Base-by-base conservation (phyloP, 805 yeast genomes). In the Hanseniaspora mollemarum region DNA sequence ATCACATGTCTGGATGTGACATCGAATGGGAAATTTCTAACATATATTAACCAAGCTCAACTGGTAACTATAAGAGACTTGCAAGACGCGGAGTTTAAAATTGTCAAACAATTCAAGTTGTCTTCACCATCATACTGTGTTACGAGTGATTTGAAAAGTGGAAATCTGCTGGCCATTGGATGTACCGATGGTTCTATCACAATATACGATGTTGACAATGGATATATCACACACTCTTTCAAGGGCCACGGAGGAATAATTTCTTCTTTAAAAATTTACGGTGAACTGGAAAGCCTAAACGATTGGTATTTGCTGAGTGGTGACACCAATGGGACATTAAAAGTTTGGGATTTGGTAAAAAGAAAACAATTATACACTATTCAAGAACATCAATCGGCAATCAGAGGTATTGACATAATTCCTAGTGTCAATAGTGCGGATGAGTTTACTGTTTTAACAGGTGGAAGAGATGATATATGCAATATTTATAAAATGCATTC, bases 211-310 rank as follows among this genome's bases (percentile, higher is more conserved):
- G 74, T 92, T 33, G 88, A 80, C 56, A 87, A 87, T 32, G 88
- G 92, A 1, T 86, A 75, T 56, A 77, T 83, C 2, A 92, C 98
- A 0, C 98, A 92, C 65, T 80, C 86, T 13, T 73, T 92, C 52
- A 83, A 84, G 63, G 97, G 98, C 0, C 99, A 92, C 63, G 94
- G 95, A 19, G 81, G 92, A 12, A 83, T 94, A 2, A 73, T 90
- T 37, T 81, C 94, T 42, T 77, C 92, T 3, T 64, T 90, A 51
- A 67, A 69, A 43, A 87, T 92, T 63, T 74, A 74, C 61, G 96
- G 96, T 10, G 78, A 78, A 54, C 67, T 78, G 39, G 53, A 44
- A 40, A 82, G 84, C 56, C 71, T 80, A 2, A 71, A 73, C 41
- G 69, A 73, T 42, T 92, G 97, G 97, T 73, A 72, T 60, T 71